These are phyloP conservation scores for Zymoseptoria ardabiliae DNA, from an alignment of 2,329 filamentous ascomycete genomes.

Conservation along the genomic window DNA sequence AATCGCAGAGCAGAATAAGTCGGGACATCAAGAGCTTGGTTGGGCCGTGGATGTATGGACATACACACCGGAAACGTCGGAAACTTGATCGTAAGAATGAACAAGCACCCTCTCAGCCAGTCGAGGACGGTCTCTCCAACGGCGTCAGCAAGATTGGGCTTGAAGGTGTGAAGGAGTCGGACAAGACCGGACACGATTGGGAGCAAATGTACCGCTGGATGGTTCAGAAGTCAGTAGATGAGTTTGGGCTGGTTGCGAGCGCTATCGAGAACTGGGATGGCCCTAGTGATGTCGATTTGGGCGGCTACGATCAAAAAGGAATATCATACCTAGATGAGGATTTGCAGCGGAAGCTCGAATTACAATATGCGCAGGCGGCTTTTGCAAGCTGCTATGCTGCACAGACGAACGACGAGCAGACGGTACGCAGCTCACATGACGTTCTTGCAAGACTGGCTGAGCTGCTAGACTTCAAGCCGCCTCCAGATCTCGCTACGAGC, in stretches of 20 bases:
- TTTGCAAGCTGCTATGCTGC: slow-evolving; percentile 62
- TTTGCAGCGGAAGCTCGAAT: slow-evolving; percentile 52
- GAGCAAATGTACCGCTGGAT: slow-evolving; percentile 64
- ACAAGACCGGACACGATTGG: slow-evolving; percentile 54
- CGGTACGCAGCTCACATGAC: slow-evolving; percentile 53
- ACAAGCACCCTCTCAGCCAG: background rate
- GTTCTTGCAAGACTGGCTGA: slow-evolving; percentile 53
- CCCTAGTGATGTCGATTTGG: slow-evolving; percentile 61
- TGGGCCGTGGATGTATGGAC: slow-evolving; percentile 66
- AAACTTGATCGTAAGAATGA: slow-evolving; percentile 14
- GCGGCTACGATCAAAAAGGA: slow-evolving; percentile 44
- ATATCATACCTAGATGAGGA: slow-evolving; percentile 53
- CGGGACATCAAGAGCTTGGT: slow-evolving; percentile 62
- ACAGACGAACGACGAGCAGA: slow-evolving; percentile 51
- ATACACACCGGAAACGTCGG: slow-evolving; percentile 50
- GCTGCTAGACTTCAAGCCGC: slow-evolving; percentile 54
- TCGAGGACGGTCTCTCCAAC: slow-evolving; percentile 5
- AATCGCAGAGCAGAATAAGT: slow-evolving; percentile 33
- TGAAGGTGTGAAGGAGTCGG: slow-evolving; percentile 19
- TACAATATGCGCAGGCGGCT: slow-evolving; percentile 59
- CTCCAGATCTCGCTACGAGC: slow-evolving; percentile 40
- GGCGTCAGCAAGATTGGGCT: slow-evolving; percentile 22
- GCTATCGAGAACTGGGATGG: slow-evolving; percentile 67
- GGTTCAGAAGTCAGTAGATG: slow-evolving; percentile 48
- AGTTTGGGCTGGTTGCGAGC: slow-evolving; percentile 56